Conservation (phyloP, 2,329 filamentous ascomycete genomes). For the Pseudogymnoascus destructans region DNA sequence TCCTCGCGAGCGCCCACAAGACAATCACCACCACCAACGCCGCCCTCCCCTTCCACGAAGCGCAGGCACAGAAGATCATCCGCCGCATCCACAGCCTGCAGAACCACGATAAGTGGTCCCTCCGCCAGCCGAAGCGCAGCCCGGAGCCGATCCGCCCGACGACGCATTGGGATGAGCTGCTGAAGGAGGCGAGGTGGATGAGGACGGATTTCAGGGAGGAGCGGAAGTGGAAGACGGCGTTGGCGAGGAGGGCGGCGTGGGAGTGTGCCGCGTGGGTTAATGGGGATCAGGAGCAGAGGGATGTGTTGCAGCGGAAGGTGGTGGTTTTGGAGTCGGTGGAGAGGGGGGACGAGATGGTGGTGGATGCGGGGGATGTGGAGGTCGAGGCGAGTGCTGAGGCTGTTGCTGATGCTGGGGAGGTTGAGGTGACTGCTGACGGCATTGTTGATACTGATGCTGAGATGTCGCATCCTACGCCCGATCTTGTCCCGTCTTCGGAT, state of each 20-base stretch:
- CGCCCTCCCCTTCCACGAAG: slow-evolving; percentile 69
- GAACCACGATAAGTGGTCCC: slow-evolving; percentile 81
- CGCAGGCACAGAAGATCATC: slow-evolving; percentile 75
- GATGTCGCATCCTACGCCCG: slow-evolving; percentile 44
- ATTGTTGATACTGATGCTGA: slow-evolving; percentile 17
- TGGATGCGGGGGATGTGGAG: slow-evolving; percentile 17
- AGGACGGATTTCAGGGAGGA: slow-evolving; percentile 91
- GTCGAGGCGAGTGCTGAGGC: slow-evolving; percentile 12
- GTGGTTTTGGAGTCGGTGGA: slow-evolving; percentile 21
- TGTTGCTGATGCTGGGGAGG: slow-evolving; percentile 22
- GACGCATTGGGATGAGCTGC: slow-evolving; percentile 72
- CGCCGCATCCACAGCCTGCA: slow-evolving; percentile 83
- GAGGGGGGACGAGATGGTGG: slow-evolving; percentile 14
- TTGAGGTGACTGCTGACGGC: slow-evolving; percentile 25
- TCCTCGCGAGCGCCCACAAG: slow-evolving; percentile 76
- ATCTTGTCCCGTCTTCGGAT: slow-evolving; percentile 51
- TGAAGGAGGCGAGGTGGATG: slow-evolving; percentile 97
- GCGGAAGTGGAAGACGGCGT: slow-evolving; percentile 79
- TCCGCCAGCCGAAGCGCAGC: slow-evolving; percentile 76
- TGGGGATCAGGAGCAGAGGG: slow-evolving; percentile 48
- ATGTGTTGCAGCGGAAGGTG: slow-evolving; percentile 38
- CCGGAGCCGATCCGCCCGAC: slow-evolving; percentile 65
- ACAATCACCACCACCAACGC: slow-evolving; percentile 78
- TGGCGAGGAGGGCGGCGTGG: slow-evolving; percentile 66
- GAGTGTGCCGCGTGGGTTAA: slow-evolving; percentile 75